Percentiles rank a stretch among this genome's conserved stretches.
phyloP scores from a whole-genome alignment of 345 rosid genomes.

The Hibiscus trionum region DNA sequence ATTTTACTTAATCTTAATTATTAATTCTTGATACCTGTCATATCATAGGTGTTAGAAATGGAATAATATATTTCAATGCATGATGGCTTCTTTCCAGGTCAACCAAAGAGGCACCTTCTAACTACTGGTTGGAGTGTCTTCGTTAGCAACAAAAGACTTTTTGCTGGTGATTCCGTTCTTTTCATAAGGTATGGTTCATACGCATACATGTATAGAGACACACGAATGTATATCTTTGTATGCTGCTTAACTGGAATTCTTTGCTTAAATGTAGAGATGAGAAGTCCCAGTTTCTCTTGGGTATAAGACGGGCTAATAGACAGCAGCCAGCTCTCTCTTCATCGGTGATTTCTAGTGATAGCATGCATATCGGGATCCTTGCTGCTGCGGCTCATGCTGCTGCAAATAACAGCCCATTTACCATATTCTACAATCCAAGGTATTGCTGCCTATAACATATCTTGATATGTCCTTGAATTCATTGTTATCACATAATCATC shows the following conservation, averaged over 20 bases:
- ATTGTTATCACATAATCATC: not conserved
- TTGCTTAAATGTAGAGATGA: conserved; percentile 60
- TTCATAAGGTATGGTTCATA: conserved; percentile 57
- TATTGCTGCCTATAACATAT: conserved; percentile 15
- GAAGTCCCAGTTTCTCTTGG: conserved; percentile 81
- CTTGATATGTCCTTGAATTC: not conserved
- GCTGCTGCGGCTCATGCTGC: conserved; percentile 99
- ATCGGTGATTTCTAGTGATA: conserved; percentile 90
- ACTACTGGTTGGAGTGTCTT: conserved; percentile 98
- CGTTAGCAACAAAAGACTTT: conserved; percentile 86
- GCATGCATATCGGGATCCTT: conserved; percentile 98
- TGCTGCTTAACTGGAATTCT: conserved; percentile 8
- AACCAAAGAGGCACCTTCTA: conserved; percentile 84
- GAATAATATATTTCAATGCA: not conserved
- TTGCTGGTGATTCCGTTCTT: conserved; percentile 92
- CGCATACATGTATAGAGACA: not conserved
- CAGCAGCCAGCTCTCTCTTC: conserved; percentile 93
- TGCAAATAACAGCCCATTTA: conserved; percentile 85
- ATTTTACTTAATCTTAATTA: not conserved
- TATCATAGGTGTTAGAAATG: not conserved
- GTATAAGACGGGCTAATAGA: conserved; percentile 80
- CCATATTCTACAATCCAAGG: conserved; percentile 95
- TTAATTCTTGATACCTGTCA: not conserved
- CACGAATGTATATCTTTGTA: not conserved
- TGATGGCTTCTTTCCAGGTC: conserved; percentile 44